Evolutionary conservation across 805 yeast species (phyloP).

Genomic region (Myxozyma sirexii): DNA sequence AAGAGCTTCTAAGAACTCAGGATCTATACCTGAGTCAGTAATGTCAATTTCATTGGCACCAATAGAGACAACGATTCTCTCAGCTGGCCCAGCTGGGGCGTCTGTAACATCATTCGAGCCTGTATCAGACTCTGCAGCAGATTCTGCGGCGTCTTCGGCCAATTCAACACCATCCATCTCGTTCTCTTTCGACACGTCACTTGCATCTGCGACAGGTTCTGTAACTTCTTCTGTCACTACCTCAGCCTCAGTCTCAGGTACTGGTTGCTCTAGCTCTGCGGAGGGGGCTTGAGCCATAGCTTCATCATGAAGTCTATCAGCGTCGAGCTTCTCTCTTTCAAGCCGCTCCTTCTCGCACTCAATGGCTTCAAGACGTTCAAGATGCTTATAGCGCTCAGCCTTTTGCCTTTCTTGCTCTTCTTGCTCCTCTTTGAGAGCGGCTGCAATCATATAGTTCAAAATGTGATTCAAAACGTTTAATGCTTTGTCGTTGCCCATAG

Average conservation of each 20-base stretch:
- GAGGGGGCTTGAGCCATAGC: background rate
- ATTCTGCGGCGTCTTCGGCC: background rate
- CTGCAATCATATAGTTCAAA: slow-evolving; percentile 34
- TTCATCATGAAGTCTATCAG: slow-evolving; percentile 16
- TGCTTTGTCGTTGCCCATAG: slow-evolving; percentile 43
- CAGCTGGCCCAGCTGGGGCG: slow-evolving; percentile 35
- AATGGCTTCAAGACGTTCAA: no score
- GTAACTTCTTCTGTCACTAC: slow-evolving; percentile 28
- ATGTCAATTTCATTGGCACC: slow-evolving; percentile 82
- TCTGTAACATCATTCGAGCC: no score
- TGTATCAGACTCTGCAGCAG: slow-evolving; percentile 4
- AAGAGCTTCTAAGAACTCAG: slow-evolving; percentile 82
- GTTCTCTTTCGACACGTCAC: slow-evolving; percentile 8
- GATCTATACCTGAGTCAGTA: slow-evolving; percentile 88
- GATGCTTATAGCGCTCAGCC: no score
- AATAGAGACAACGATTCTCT: slow-evolving; percentile 69
- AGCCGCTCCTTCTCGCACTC: slow-evolving; percentile 37
- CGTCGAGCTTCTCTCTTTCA: slow-evolving; percentile 36
- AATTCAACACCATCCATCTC: slow-evolving; percentile 21
- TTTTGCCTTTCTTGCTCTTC: no score
- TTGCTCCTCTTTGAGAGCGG: slow-evolving; percentile 32
- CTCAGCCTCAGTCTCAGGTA: slow-evolving; percentile 36
- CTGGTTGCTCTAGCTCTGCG: background rate
- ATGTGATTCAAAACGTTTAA: slow-evolving; percentile 36
- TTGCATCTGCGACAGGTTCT: background rate